Evolutionary conservation across 2,329 filamentous ascomycete genomes (phyloP).

Genomic region (Didymella pinodella): DNA sequence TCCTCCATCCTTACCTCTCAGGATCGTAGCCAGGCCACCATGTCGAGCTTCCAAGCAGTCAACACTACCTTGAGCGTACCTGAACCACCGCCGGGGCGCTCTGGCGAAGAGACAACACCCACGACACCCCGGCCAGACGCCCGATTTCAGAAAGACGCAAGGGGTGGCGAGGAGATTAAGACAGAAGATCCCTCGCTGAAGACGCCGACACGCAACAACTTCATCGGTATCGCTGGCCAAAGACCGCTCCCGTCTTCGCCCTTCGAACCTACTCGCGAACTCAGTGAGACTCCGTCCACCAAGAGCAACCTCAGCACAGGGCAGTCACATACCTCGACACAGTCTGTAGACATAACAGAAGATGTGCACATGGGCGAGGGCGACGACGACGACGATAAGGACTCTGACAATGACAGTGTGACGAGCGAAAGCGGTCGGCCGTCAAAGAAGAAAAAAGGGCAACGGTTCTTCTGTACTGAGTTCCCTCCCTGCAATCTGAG

Average conservation of each 20-base stretch:
- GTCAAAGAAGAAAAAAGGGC: slow-evolving; percentile 94
- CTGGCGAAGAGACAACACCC: slow-evolving; percentile 64
- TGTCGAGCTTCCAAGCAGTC: slow-evolving; percentile 68
- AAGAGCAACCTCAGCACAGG: slow-evolving; percentile 58
- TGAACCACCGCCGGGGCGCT: slow-evolving; percentile 53
- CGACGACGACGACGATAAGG: slow-evolving; percentile 70
- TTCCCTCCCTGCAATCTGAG: slow-evolving; percentile 93
- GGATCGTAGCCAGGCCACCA: slow-evolving; percentile 35
- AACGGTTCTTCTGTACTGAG: slow-evolving; percentile 94
- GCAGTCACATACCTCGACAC: slow-evolving; percentile 68
- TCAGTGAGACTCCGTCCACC: slow-evolving; percentile 49
- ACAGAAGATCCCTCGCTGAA: slow-evolving; percentile 57
- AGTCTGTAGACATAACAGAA: slow-evolving; percentile 68
- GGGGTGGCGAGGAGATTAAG: slow-evolving; percentile 43
- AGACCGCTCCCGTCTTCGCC: slow-evolving; percentile 56
- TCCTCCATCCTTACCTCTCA: slow-evolving; percentile 1
- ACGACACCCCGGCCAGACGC: slow-evolving; percentile 61
- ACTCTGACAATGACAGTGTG: slow-evolving; percentile 60
- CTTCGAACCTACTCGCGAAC: slow-evolving; percentile 56
- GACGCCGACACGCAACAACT: slow-evolving; percentile 69
- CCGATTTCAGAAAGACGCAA: slow-evolving; percentile 52
- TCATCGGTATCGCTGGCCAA: slow-evolving; percentile 57
- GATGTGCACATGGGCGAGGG: slow-evolving; percentile 82
- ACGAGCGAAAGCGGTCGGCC: slow-evolving; percentile 71
- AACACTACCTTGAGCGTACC: slow-evolving; percentile 62